Conservation (phyloP, 1,139 yeast genomes). For the Yarrowia galli region DNA sequence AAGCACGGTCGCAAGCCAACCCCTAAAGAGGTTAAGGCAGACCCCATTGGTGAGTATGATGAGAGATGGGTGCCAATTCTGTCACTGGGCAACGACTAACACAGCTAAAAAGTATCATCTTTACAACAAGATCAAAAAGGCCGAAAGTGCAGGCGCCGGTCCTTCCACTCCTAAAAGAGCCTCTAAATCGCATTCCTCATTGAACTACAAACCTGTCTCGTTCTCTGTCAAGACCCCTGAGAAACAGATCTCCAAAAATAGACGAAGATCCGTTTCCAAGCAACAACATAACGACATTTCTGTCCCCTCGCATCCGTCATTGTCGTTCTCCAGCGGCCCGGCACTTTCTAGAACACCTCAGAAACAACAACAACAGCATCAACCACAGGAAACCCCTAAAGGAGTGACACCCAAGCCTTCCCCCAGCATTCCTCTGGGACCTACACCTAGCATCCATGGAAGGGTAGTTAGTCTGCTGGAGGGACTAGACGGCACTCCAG, state of each 20-base stretch:
- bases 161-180: conserved; percentile 11
- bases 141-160: background rate
- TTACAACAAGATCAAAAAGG: conserved; percentile 19
- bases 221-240: conserved; percentile 9
- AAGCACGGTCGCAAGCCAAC: conserved; percentile 60
- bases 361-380: background rate
- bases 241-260: background rate
- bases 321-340: background rate
- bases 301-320: background rate
- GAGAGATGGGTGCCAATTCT: too few relatives aligned
- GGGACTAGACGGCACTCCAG: conserved; percentile 39
- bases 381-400: background rate
- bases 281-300: background rate
- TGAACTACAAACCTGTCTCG: conserved; percentile 10
- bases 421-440: conserved; percentile 56
- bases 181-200: background rate
- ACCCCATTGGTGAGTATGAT: conserved; percentile 51
- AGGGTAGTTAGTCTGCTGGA: conserved; percentile 62
- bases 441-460: conserved; percentile 79
- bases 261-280: conserved; percentile 2
- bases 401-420: conserved; percentile 1
- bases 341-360: conserved; percentile 19
- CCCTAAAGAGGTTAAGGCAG: conserved; percentile 61
- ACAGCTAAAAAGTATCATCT: conserved; percentile 28
- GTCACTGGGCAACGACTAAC: background rate